phyloP scores from a whole-genome alignment of 2,329 filamentous ascomycete genomes.

The Epichloe brachyelytri region DNA sequence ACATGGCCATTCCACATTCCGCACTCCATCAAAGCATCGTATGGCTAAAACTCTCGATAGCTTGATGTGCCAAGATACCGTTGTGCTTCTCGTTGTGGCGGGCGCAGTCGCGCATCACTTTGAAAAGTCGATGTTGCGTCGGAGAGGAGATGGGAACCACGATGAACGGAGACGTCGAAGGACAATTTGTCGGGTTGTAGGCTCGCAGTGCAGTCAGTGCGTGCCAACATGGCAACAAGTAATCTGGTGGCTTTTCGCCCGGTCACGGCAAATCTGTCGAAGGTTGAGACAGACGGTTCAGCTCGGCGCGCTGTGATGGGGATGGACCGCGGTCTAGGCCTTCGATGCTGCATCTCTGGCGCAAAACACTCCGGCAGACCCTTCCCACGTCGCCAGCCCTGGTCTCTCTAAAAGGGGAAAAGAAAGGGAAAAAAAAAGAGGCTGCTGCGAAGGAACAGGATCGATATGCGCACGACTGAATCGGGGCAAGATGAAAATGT shows the following conservation, averaged over 20 bases:
- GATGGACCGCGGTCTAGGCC: no score
- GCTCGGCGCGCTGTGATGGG: background rate
- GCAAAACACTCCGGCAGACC: no score
- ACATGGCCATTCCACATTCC: background rate
- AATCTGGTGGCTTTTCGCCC: background rate
- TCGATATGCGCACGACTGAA: background rate
- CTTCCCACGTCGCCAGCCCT: no score
- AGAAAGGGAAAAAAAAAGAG: background rate
- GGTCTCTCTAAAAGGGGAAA: background rate
- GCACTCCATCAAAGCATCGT: background rate
- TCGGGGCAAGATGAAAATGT: no score
- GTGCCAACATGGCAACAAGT: background rate
- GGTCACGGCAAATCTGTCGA: background rate
- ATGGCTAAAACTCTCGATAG: background rate
- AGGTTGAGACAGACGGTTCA: background rate
- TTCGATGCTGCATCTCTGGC: no score
- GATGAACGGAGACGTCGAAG: background rate
- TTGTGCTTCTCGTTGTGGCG: background rate
- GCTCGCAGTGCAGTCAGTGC: background rate
- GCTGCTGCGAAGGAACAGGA: background rate
- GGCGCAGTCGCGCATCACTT: background rate
- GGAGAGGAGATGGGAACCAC: background rate
- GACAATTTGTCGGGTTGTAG: background rate
- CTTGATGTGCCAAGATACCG: background rate
- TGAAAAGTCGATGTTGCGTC: background rate